These are phyloP conservation scores for Ganoderma leucocontextum DNA, from an alignment of 1,284 basidiomycete genomes.

Conservation along the genomic window DNA sequence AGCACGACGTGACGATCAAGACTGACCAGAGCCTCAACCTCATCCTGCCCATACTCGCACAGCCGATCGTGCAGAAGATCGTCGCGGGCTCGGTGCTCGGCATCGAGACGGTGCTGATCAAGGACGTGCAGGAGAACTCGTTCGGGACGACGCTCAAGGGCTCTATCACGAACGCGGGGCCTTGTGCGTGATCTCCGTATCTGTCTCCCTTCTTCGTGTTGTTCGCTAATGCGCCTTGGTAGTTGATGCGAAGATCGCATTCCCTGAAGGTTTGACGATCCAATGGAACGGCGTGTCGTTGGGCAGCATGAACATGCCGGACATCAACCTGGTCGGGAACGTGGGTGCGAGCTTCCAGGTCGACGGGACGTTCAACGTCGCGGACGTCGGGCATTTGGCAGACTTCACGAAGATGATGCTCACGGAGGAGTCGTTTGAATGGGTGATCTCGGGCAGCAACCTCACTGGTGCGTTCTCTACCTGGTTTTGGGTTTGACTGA, in stretches of 20 bases:
- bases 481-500: background rate
- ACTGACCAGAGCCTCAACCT: conserved; percentile 72
- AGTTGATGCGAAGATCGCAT: conserved; percentile 79
- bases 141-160: conserved; percentile 72
- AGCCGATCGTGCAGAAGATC: conserved; percentile 84
- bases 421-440: conserved; percentile 75
- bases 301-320: conserved; percentile 71
- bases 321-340: conserved; percentile 64
- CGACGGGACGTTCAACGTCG: conserved; percentile 66
- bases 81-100: conserved; percentile 68
- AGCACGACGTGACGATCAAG: conserved; percentile 61
- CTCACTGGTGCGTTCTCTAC: conserved; percentile 49
- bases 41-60: conserved; percentile 76
- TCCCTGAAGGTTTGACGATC: conserved; percentile 70
- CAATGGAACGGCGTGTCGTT: conserved; percentile 68
- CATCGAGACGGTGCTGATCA: conserved; percentile 66
- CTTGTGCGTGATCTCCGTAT: conserved; percentile 56
- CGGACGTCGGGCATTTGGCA: conserved; percentile 66
- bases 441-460: conserved; percentile 77
- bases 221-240: conserved; percentile 19
- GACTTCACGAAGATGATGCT: conserved; percentile 74
- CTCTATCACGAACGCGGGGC: conserved; percentile 77
- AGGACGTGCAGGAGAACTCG: conserved; percentile 60
- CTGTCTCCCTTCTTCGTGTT: background rate
- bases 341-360: conserved; percentile 69